Evolutionary conservation across 805 yeast genomes (phyloP), one percentile per base, ranked within the genome.

Genomic region (Sporopachydermia lactativora): DNA sequence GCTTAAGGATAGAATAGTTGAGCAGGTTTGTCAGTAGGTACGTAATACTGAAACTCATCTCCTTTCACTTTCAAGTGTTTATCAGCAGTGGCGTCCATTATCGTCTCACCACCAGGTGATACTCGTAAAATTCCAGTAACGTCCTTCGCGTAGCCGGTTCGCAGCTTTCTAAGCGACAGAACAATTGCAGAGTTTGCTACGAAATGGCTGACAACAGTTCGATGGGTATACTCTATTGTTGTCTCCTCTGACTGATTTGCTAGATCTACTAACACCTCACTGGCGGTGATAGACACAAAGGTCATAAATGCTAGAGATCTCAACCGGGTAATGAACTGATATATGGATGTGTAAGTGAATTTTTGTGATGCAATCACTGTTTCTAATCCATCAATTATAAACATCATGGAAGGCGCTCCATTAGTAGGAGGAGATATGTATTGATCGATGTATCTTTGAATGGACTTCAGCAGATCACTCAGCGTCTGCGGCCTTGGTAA

Each of bases 121-220:
- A 85, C 65, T 0, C 71, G 64, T 35, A 85, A 52, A 3, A 77
- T 65, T 1, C 95, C 95, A 0, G 94, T 79, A 2, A 82, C 71
- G 53, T 85, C 95, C 37, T 71, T 73, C 0, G 95, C 94, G 49
- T 84, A 66, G 0, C 95, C 95, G 0, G 95, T 83, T 3, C 71
- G 65, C 44, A 85, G 60, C 1, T 94, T 86, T 49, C 72, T 70
- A 28, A 84, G 52, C 15, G 68, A 63, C n/a, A 84, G 47, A 34
- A 74, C 63, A 35, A 75, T 45, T 19, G 65, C 62, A 0, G 82
- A 62, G 42, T 70, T 65, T 48, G 75, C 75, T 15, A 70, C 53
- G 16, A 75, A 24, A 24, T 24, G 31, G n/a, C 31, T 24, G n/a
- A n/a, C n/a, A 8, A 24, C n/a, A 8, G n/a, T 24, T 8, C 13